These are phyloP conservation scores for Microdochium bolleyi DNA, from an alignment of 2,329 filamentous ascomycete genomes.

Conservation along the genomic window DNA sequence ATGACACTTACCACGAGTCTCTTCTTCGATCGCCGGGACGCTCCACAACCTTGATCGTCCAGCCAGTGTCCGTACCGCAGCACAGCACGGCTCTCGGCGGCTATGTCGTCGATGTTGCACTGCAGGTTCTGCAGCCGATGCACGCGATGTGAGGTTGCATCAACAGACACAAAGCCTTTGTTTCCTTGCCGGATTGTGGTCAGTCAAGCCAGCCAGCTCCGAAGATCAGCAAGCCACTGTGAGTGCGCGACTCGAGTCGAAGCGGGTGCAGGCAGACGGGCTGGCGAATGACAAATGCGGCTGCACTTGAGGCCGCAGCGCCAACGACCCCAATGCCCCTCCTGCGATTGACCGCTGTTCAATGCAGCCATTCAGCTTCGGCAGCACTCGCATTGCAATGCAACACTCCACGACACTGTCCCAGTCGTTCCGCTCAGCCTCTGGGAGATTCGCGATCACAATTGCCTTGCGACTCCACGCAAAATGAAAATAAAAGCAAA, in stretches of 20 bases:
- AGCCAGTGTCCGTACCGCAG: too few relatives aligned
- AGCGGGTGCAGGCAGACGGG: background rate
- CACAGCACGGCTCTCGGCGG: background rate
- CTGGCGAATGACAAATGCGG: background rate
- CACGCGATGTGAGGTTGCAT: background rate
- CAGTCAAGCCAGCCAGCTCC: background rate
- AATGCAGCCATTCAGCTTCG: background rate
- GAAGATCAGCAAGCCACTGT: background rate
- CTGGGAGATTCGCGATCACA: background rate
- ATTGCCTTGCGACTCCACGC: constrained; percentile 2
- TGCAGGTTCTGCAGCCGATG: background rate
- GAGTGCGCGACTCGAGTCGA: background rate
- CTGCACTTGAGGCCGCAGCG: background rate
- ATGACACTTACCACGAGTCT: too few relatives aligned
- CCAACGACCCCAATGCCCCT: background rate
- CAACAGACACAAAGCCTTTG: background rate
- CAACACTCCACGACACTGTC: background rate
- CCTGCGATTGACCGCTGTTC: background rate
- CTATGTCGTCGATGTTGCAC: background rate
- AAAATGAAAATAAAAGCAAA: too few relatives aligned
- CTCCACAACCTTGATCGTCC: too few relatives aligned
- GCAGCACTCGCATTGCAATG: background rate
- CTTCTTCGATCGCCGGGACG: too few relatives aligned
- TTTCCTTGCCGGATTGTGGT: background rate
- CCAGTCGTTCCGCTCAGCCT: background rate